Evolutionary conservation across 2,329 filamentous ascomycete genomes (phyloP).

Genomic region (Fusarium nelsonii): DNA sequence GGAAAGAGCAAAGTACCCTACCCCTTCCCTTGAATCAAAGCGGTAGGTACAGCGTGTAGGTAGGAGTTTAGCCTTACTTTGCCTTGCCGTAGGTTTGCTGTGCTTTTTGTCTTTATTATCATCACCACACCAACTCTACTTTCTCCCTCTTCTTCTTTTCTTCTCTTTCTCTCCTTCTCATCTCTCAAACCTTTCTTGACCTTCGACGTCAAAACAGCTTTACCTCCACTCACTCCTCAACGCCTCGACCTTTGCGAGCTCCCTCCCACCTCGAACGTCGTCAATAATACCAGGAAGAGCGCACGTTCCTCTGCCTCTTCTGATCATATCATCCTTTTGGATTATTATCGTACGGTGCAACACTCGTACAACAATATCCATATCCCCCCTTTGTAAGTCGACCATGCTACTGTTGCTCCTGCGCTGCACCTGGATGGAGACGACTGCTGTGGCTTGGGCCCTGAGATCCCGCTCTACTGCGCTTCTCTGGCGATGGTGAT

Average conservation of each 20-base stretch:
- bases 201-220: conserved; percentile 19
- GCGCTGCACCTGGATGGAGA: conserved; percentile 41
- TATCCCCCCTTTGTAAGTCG: conserved; percentile 44
- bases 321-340: conserved; percentile 45
- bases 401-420: conserved; percentile 32
- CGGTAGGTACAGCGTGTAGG: not conserved
- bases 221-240: conserved; percentile 25
- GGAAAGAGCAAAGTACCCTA: conserved; percentile 29
- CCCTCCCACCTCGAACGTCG: conserved; percentile 38
- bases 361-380: conserved; percentile 45
- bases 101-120: conserved; percentile 37
- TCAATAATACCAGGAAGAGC: conserved; percentile 37
- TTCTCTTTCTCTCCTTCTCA: conserved; percentile 16
- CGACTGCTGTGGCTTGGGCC: conserved; percentile 35
- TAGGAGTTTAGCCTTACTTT: conserved; percentile 27
- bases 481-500: conserved; percentile 18
- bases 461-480: conserved; percentile 18
- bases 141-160: conserved; percentile 29
- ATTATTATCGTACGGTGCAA: conserved; percentile 50
- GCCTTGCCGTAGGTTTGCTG: not conserved
- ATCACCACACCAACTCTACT: conserved; percentile 39
- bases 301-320: conserved; percentile 48
- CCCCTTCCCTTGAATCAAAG: conserved; percentile 4
- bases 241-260: conserved; percentile 31
- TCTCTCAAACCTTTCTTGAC: conserved; percentile 30